These are phyloP conservation scores for Kickxella alabastrina DNA, from an alignment of 192 early-diverging fungal genomes.

Conservation along the genomic window DNA sequence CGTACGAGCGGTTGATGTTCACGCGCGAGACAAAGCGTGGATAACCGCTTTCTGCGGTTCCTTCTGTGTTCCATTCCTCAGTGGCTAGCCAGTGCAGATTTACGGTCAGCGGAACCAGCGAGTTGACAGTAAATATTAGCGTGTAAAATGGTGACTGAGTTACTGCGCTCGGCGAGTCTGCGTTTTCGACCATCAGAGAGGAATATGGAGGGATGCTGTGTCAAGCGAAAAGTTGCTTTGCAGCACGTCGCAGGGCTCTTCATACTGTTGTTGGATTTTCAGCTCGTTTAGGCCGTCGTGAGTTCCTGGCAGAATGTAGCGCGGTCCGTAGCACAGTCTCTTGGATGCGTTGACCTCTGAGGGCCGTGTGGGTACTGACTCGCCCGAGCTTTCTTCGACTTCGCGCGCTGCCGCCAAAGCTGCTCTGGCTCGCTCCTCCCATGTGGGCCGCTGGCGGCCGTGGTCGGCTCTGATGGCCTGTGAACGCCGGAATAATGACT, in stretches of 20 bases:
- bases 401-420: constrained; percentile 46
- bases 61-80: constrained; percentile 33
- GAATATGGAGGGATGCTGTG: constrained; percentile 30
- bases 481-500: constrained; percentile 35
- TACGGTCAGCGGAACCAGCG: constrained; percentile 33
- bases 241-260: constrained; percentile 32
- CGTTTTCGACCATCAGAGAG: constrained; percentile 26
- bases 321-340: constrained; percentile 43
- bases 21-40: constrained; percentile 41
- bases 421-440: constrained; percentile 43
- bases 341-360: constrained; percentile 41
- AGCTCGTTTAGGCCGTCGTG: neutral
- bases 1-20: constrained; percentile 17
- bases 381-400: constrained; percentile 41
- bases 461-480: constrained; percentile 24
- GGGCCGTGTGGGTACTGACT: constrained; percentile 45
- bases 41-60: constrained; percentile 1
- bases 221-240: constrained; percentile 38
- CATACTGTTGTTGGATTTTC: constrained; percentile 27
- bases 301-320: constrained; percentile 34
- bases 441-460: constrained; percentile 25
- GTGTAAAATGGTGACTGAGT: constrained; percentile 30
- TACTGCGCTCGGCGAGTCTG: constrained; percentile 12
- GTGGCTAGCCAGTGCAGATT: constrained; percentile 43
- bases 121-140: constrained; percentile 32